phyloP scores from a whole-genome alignment of 768 basidiomycete genomes.

The Rhizopogon roseolus region DNA sequence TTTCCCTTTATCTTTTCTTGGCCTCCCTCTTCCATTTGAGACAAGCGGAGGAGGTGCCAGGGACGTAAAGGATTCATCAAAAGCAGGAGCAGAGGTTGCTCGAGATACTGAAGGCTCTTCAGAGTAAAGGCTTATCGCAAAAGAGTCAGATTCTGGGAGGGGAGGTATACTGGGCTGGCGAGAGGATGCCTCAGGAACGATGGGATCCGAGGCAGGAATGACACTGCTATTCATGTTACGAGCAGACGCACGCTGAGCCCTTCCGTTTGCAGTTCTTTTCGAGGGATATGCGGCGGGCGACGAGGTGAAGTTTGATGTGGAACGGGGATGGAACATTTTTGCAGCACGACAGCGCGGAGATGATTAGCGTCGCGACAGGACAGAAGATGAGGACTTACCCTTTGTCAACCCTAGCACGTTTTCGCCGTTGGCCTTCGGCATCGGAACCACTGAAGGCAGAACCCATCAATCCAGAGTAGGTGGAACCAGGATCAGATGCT shows the following conservation, averaged over 20 bases:
- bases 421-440: slow-evolving; percentile 61
- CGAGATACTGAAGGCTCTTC: slow-evolving; percentile 56
- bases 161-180: slow-evolving; percentile 33
- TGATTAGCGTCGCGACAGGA: slow-evolving; percentile 9
- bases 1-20: slow-evolving; percentile 43
- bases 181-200: slow-evolving; percentile 38
- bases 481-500: slow-evolving; percentile 81
- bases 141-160: slow-evolving; percentile 47
- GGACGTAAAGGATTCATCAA: slow-evolving; percentile 19
- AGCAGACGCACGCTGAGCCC: slow-evolving; percentile 70
- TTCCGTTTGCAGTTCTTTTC: slow-evolving; percentile 52
- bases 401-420: slow-evolving; percentile 71
- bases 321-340: slow-evolving; percentile 23
- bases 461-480: slow-evolving; percentile 74
- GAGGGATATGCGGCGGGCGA: slow-evolving; percentile 9
- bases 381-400: slow-evolving; percentile 44
- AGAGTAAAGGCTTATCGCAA: slow-evolving; percentile 51
- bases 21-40: slow-evolving; percentile 22
- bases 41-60: background rate
- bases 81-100: slow-evolving; percentile 47
- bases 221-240: slow-evolving; percentile 51
- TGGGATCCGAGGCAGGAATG: slow-evolving; percentile 27
- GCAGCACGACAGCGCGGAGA: slow-evolving; percentile 9
- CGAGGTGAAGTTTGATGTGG: slow-evolving; percentile 6
- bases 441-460: slow-evolving; percentile 55